phyloP scores from a whole-genome alignment of 2,329 filamentous ascomycete genomes.

The Fusarium sororula region DNA sequence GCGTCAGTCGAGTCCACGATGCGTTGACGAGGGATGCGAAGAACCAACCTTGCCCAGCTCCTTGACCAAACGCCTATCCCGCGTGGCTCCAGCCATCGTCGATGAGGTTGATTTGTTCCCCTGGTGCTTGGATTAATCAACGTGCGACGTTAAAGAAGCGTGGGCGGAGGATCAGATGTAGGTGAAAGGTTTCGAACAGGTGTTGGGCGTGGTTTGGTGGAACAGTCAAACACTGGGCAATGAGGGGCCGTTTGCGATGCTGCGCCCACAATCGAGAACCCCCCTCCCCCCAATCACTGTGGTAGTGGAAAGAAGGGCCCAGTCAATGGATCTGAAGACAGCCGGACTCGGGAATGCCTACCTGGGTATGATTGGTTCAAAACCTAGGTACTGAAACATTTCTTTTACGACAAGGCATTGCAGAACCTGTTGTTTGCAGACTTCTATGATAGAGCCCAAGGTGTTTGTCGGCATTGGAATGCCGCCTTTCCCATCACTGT shows the following conservation, averaged over 20 bases:
- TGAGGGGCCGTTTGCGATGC: conserved; percentile 35
- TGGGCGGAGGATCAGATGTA: conserved; percentile 21
- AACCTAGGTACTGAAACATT: neutral
- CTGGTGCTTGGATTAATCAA: neutral
- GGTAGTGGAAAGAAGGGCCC: neutral
- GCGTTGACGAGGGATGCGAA: neutral
- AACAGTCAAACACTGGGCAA: conserved; percentile 17
- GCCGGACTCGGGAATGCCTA: neutral
- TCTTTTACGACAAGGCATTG: neutral
- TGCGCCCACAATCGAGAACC: conserved; percentile 20
- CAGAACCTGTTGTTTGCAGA: neutral
- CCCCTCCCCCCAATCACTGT: neutral
- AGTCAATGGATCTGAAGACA: conserved; percentile 10
- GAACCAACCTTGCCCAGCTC: conserved; percentile 64
- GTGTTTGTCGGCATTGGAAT: neutral
- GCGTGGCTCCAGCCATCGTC: conserved; percentile 56
- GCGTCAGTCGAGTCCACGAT: conserved; percentile 28
- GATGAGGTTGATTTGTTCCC: conserved; percentile 5
- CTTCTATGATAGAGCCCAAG: neutral
- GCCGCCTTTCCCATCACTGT: neutral
- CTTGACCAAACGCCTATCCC: conserved; percentile 67
- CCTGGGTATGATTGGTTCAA: conserved; percentile 20
- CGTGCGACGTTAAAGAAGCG: neutral
- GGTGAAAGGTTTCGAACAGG: conserved; percentile 17
- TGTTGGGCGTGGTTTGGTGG: conserved; percentile 11